Evolutionary conservation across 2,329 filamentous ascomycete genomes (phyloP).

Genomic region (Ophiocordyceps camponoti-leonardi): DNA sequence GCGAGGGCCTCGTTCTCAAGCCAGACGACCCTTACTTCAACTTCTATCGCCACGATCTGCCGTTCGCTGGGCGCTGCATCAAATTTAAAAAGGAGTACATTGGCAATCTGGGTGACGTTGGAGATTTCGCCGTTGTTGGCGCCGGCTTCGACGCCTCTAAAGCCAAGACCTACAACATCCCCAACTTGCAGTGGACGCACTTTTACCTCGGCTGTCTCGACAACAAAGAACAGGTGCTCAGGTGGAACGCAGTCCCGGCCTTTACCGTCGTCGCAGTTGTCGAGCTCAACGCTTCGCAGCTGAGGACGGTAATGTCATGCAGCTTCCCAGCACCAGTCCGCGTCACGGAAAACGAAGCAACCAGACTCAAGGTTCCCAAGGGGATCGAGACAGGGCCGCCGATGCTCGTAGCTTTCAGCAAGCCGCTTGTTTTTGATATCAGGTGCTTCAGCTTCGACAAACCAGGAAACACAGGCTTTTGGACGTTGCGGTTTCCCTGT

Average conservation of each 20-base stretch:
- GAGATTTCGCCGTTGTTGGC: slow-evolving; percentile 67
- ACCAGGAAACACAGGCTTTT: slow-evolving; percentile 49
- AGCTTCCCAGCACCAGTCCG: slow-evolving; percentile 25
- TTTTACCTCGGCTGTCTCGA: slow-evolving; percentile 64
- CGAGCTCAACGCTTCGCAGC: slow-evolving; percentile 31
- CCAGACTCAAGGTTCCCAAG: slow-evolving; percentile 28
- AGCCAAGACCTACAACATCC: slow-evolving; percentile 35
- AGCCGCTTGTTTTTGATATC: slow-evolving; percentile 64
- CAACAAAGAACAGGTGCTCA: slow-evolving; percentile 43
- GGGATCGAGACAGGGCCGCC: slow-evolving; percentile 22
- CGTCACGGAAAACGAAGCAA: slow-evolving; percentile 18
- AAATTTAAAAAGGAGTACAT: slow-evolving; percentile 85
- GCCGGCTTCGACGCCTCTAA: slow-evolving; percentile 51
- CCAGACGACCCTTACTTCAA: slow-evolving; percentile 64
- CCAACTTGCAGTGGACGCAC: slow-evolving; percentile 53
- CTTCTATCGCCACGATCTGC: slow-evolving; percentile 17
- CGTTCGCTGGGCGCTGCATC: slow-evolving; percentile 39
- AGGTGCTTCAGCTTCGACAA: slow-evolving; percentile 68
- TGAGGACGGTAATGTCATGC: slow-evolving; percentile 31
- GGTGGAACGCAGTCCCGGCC: slow-evolving; percentile 31
- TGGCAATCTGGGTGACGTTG: slow-evolving; percentile 58
- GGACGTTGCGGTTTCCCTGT: slow-evolving; percentile 58
- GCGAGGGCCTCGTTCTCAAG: slow-evolving; percentile 72
- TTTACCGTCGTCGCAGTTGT: slow-evolving; percentile 54
- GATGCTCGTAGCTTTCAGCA: slow-evolving; percentile 41